A percentile compares a stretch with the other conserved stretches of the same genome.
These are phyloP conservation scores for Physcia stellaris DNA, from an alignment of 495 filamentous ascomycete genomes.

Conservation along the genomic window DNA sequence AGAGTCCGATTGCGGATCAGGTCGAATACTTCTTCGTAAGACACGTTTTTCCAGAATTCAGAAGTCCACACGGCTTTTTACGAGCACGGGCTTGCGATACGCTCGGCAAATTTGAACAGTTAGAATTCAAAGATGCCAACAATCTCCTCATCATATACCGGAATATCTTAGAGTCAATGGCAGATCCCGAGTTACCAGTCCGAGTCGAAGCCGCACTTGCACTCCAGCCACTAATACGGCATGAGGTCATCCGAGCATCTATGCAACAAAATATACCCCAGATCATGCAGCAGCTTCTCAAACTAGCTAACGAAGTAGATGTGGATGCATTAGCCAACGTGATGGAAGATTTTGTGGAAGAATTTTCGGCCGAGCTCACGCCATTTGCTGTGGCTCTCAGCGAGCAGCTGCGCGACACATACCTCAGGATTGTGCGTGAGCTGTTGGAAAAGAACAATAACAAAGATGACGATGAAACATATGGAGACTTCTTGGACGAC, in stretches of 20 bases:
- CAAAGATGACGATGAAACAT: conserved; percentile 63
- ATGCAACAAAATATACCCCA: conserved; percentile 99
- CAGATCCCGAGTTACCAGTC: conserved; percentile 79
- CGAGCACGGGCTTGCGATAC: conserved; percentile 93
- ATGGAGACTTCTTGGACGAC: conserved; percentile 87
- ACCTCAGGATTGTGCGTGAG: conserved; percentile 84
- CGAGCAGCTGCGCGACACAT: conserved; percentile 92
- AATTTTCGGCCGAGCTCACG: conserved; percentile 88
- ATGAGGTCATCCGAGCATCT: conserved; percentile 79
- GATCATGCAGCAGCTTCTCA: conserved; percentile 97
- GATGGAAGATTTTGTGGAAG: conserved; percentile 99
- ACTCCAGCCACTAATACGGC: conserved; percentile 85
- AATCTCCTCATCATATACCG: conserved; percentile 92
- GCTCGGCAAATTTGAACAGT: conserved; percentile 90
- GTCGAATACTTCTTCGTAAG: conserved; percentile 99
- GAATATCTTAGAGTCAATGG: conserved; percentile 94
- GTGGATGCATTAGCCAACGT: conserved; percentile 93
- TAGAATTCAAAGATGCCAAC: conserved; percentile 89
- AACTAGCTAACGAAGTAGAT: conserved; percentile 89
- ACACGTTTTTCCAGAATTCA: conserved; percentile 96
- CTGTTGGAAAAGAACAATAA: conserved; percentile 68
- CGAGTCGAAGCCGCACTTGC: conserved; percentile 90
- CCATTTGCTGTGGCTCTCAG: conserved; percentile 96
- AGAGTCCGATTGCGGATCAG: conserved; percentile 92
- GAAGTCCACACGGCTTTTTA: conserved; percentile 83